Evolutionary conservation across 345 rosid genomes (phyloP), one percentile per base, ranked within the genome.

Genomic region (Brassica rapa): DNA sequence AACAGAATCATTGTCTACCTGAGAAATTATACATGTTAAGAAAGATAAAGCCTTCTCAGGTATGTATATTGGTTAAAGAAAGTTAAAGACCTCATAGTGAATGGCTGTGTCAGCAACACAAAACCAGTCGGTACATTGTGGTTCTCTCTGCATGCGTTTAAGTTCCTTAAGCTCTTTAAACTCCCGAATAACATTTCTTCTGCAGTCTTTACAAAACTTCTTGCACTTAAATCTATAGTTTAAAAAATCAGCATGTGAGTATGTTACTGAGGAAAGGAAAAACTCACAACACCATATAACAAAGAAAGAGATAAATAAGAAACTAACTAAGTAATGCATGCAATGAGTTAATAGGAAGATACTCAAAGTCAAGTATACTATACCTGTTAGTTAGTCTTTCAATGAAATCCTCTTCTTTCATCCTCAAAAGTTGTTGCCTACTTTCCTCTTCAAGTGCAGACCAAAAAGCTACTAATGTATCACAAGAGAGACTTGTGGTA

Each of bases 401-500:
- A 73, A 93, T 91, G 72, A 96, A 96, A 88, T 96, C 98, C 83
- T 93, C 99, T 86, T 95, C 99, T 85, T 96, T 96, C 98, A 96
- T 96, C 81, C 89, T 91, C 77, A 91, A 85, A 69, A 93, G 92
- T 73, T 98, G 93, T 57, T 80, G 92, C 61, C 89, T 92, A 14
- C 88, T 90, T 80, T 96, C 99, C 83, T 91, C 97, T 24, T 92
- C 91, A 73, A 91, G 91, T 43, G 91, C 94, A 12, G 96, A 93
- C 96, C 98, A 96, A 84, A 90, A 96, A 79, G 89, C 96, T 74
- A 96, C 97, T 83, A 96, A 83, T 66, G 98, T 93, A 65, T 91
- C 97, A 61, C 98, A 96, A 68, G 98, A 91, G 80, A 96, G 98
- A 82, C 94, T 89, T 72, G 99, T 93, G 57, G 99, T 93, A 86